phyloP scores from a whole-genome alignment of 768 basidiomycete genomes.

The Rhodotorula graminis region DNA sequence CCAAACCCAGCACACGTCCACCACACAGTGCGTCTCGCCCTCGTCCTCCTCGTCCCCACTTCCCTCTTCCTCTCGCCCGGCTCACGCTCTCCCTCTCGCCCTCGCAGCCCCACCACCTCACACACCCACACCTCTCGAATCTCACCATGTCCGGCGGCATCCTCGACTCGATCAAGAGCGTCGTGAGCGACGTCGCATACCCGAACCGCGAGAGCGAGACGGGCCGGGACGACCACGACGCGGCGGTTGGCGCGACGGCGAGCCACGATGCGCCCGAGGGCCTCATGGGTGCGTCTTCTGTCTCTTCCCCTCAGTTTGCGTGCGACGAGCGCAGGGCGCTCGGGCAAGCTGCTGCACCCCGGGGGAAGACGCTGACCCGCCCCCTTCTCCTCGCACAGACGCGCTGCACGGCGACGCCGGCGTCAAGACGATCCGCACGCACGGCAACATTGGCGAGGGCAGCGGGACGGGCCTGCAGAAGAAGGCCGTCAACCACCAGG shows the following conservation, averaged over 20 bases:
- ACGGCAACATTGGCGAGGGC: conserved; percentile 15
- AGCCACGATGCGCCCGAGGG: conserved; percentile 2
- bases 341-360: too few species aligned
- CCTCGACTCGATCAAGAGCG: conserved; percentile 6
- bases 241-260: background rate
- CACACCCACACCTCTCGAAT: too few species aligned
- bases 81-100: too few species aligned
- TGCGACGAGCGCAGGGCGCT: too few species aligned
- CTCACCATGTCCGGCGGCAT: conserved; percentile 3
- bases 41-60: too few species aligned
- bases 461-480: conserved; percentile 2
- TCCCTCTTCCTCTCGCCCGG: too few species aligned
- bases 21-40: too few species aligned
- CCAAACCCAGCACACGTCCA: too few species aligned
- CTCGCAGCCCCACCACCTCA: too few species aligned
- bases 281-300: background rate
- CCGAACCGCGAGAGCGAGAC: conserved; percentile 5
- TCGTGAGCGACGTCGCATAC: background rate
- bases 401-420: conserved; percentile 13
- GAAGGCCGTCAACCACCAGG: conserved; percentile 14
- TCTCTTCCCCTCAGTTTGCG: too few species aligned
- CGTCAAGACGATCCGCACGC: conserved; percentile 2
- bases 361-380: background rate
- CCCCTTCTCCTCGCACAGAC: background rate
- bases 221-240: conserved; percentile 15